phyloP scores from a whole-genome alignment of 2,329 filamentous ascomycete species.

The Xylaria sp. region DNA sequence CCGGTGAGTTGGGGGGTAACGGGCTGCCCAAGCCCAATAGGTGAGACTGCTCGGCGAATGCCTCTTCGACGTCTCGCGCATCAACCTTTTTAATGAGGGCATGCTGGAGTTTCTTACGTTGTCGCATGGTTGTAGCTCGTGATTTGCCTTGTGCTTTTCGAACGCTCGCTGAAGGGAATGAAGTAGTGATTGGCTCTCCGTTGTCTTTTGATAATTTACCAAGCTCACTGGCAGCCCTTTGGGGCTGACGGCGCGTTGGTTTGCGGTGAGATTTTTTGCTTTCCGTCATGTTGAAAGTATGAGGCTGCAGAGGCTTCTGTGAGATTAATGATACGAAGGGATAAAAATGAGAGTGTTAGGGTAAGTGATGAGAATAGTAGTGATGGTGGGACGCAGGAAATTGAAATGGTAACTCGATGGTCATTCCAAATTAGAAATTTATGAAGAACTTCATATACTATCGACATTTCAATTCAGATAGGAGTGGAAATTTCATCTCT shows the following conservation, averaged over 20 bases:
- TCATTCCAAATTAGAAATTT: neutral
- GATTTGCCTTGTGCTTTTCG: constrained; percentile 3
- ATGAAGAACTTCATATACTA: neutral
- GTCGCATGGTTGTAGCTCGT: neutral
- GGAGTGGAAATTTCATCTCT: neutral
- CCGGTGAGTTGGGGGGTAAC: neutral
- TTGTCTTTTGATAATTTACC: neutral
- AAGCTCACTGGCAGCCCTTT: neutral
- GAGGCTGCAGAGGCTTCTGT: neutral
- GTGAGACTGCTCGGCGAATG: constrained; percentile 9
- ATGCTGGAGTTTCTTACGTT: constrained; percentile 10
- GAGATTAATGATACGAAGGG: neutral
- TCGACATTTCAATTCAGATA: neutral
- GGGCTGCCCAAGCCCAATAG: neutral
- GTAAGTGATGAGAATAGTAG: too few relatives aligned
- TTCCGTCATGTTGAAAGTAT: neutral
- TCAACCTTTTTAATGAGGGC: constrained; percentile 20
- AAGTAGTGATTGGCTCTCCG: too few relatives aligned
- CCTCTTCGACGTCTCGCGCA: neutral
- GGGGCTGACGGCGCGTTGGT: constrained; percentile 6
- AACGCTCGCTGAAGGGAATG: neutral
- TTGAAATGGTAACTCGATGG: neutral
- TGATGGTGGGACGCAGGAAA: neutral
- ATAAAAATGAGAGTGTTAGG: neutral
- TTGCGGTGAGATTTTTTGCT: neutral